phyloP scores from a whole-genome alignment of 1,139 yeast species.

The Debaryomyces nepalensis region DNA sequence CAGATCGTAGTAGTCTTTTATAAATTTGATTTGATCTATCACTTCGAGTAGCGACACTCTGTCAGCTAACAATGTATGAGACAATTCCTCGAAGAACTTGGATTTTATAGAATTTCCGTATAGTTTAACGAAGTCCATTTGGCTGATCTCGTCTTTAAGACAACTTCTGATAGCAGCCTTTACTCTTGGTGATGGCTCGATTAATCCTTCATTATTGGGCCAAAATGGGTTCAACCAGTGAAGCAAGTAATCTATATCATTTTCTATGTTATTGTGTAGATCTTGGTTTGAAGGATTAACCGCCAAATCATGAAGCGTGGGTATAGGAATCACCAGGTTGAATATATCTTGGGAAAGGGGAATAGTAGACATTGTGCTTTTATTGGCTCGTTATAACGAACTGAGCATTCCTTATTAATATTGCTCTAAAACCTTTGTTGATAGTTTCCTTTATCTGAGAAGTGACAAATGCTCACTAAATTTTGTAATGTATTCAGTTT shows the following conservation, averaged over 20 bases:
- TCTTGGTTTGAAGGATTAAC: slow-evolving; percentile 17
- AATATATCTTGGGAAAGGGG: slow-evolving; percentile 17
- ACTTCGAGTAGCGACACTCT: slow-evolving; percentile 17
- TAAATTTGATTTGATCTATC: slow-evolving; percentile 19
- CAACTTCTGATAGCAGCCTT: slow-evolving; percentile 45
- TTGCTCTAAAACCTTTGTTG: background rate
- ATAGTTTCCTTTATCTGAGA: slow-evolving; percentile 6
- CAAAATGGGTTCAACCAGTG: slow-evolving; percentile 44
- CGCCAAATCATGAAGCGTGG: slow-evolving; percentile 29
- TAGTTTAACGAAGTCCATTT: slow-evolving; percentile 40
- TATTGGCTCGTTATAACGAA: background rate
- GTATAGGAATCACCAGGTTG: slow-evolving; percentile 23
- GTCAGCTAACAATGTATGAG: background rate
- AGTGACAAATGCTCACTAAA: slow-evolving; percentile 1
- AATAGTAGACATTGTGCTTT: slow-evolving; percentile 2
- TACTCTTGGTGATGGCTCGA: slow-evolving; percentile 42
- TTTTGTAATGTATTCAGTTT: too few species aligned
- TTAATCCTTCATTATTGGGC: slow-evolving; percentile 19
- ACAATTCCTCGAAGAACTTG: slow-evolving; percentile 13
- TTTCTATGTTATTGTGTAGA: slow-evolving; percentile 38
- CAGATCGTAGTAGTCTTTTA: slow-evolving; percentile 21
- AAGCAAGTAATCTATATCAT: slow-evolving; percentile 44
- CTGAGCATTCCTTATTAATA: background rate
- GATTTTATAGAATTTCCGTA: slow-evolving; percentile 38
- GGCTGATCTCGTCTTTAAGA: slow-evolving; percentile 39